These are phyloP conservation scores for Pistacia vera DNA, from an alignment of 345 rosid genomes.

Conservation along the genomic window DNA sequence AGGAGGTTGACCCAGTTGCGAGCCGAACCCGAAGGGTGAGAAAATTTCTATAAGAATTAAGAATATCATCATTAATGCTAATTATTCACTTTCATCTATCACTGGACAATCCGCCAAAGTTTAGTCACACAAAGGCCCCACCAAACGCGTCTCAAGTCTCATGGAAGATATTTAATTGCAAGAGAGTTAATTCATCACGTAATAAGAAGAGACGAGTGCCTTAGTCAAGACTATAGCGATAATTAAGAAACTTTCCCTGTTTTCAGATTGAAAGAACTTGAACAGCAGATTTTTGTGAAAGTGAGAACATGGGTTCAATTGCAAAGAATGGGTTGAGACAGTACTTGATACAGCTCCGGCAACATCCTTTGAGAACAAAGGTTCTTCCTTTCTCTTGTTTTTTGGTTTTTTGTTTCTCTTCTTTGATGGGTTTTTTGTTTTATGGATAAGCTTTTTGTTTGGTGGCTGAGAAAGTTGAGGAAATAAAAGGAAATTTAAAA, in stretches of 20 bases:
- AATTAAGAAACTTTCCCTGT: not conserved
- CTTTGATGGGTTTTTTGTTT: conserved; percentile 13
- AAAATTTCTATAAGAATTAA: not conserved
- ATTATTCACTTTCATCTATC: too few relatives aligned
- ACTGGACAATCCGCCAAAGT: not conserved
- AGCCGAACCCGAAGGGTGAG: too few relatives aligned
- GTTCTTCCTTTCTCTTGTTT: conserved; percentile 23
- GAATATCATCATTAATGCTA: not conserved
- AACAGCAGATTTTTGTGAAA: conserved; percentile 1
- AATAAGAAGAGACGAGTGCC: not conserved
- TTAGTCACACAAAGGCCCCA: not conserved
- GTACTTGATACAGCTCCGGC: conserved; percentile 75
- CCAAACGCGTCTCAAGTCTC: not conserved
- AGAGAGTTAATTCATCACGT: not conserved
- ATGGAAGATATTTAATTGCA: not conserved
- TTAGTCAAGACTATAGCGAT: too few relatives aligned
- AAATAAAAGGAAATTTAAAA: not conserved
- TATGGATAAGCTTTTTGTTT: not conserved
- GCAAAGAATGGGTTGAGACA: conserved; percentile 73
- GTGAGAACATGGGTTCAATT: conserved; percentile 61
- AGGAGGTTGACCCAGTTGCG: too few relatives aligned
- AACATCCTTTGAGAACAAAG: conserved; percentile 88
- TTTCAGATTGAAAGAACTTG: not conserved
- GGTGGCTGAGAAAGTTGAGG: conserved; percentile 2
- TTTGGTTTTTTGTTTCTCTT: not conserved